Percentiles rank a stretch among this genome's conserved stretches.
These are phyloP conservation scores for Suillus weaverae DNA, from an alignment of 768 basidiomycete species.

Conservation along the genomic window DNA sequence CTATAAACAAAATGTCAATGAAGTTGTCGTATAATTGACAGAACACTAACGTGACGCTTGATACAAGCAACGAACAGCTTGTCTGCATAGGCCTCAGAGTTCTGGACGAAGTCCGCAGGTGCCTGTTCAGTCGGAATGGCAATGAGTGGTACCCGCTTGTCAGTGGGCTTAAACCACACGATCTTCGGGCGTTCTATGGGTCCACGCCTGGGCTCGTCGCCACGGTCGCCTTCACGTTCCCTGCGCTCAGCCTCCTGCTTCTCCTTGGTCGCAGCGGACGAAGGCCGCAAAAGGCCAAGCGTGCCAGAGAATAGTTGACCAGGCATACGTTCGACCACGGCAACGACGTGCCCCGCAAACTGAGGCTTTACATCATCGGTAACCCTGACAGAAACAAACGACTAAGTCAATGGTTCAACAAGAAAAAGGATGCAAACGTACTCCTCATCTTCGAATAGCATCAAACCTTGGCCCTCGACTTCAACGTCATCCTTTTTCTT, in stretches of 20 bases:
- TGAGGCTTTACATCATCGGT: conserved; percentile 98
- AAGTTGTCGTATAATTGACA: conserved; percentile 5
- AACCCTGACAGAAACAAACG: conserved; percentile 51
- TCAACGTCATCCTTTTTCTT: conserved; percentile 99
- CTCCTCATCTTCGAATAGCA: conserved; percentile 98
- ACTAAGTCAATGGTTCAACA: conserved; percentile 13
- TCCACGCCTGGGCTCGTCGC: conserved; percentile 75
- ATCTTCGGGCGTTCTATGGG: conserved; percentile 94
- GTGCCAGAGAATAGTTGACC: conserved; percentile 98
- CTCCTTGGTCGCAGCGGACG: conserved; percentile 96
- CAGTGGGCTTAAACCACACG: conserved; percentile 99
- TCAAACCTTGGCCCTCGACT: conserved; percentile 96
- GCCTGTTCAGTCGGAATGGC: conserved; percentile 99
- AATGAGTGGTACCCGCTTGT: conserved; percentile 97
- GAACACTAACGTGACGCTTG: conserved; percentile 84
- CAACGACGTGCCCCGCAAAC: conserved; percentile 98
- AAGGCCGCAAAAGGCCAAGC: conserved; percentile 90
- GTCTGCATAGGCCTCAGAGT: conserved; percentile 87
- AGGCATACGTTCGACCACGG: conserved; percentile 99
- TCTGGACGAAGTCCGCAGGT: conserved; percentile 93
- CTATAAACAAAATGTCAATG: conserved; percentile 39
- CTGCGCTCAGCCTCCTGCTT: conserved; percentile 98
- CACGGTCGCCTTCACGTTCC: conserved; percentile 93
- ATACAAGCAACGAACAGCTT: conserved; percentile 97
- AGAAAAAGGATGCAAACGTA: conserved; percentile 33